Conservation (phyloP, 116 monocot genomes). For the Posidonia oceanica region DNA sequence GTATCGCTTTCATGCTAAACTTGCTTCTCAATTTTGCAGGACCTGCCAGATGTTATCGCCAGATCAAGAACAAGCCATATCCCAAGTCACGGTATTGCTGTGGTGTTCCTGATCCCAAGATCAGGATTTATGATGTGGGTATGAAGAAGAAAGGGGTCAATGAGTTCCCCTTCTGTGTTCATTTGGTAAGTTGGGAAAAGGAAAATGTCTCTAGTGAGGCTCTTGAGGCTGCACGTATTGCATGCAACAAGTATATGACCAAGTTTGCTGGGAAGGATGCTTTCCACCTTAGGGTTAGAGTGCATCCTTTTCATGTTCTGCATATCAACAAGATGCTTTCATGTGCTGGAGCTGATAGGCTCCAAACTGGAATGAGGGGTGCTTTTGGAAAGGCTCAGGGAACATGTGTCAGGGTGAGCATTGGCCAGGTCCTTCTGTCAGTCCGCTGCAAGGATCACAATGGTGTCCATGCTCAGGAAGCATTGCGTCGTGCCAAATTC, state of each 20-base stretch:
- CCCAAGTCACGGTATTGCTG: constrained; percentile 68
- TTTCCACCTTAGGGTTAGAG: constrained; percentile 49
- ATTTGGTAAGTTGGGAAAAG: constrained; percentile 67
- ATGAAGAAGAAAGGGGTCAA: constrained; percentile 54
- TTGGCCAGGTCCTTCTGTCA: constrained; percentile 44
- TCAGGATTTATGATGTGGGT: constrained; percentile 56
- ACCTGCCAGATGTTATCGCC: constrained; percentile 52
- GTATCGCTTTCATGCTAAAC: too few relatives aligned
- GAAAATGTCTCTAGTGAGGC: constrained; percentile 67
- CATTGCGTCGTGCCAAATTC: constrained; percentile 42
- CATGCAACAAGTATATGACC: constrained; percentile 68
- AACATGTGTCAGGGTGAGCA: constrained; percentile 37
- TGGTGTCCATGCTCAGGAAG: constrained; percentile 28
- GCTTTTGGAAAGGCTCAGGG: constrained; percentile 53
- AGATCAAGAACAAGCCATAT: constrained; percentile 69
- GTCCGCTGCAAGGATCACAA: constrained; percentile 43
- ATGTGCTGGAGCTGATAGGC: constrained; percentile 64
- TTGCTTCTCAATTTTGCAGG: not conserved
- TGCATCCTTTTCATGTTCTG: constrained; percentile 61
- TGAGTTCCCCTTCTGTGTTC: constrained; percentile 53
- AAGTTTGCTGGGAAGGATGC: constrained; percentile 65
- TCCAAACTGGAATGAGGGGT: constrained; percentile 66
- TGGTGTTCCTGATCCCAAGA: constrained; percentile 58
- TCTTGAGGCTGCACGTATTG: constrained; percentile 64
- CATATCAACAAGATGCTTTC: constrained; percentile 77